Conservation (phyloP, 352 stramenopile species). For the Pythium aquatile region DNA sequence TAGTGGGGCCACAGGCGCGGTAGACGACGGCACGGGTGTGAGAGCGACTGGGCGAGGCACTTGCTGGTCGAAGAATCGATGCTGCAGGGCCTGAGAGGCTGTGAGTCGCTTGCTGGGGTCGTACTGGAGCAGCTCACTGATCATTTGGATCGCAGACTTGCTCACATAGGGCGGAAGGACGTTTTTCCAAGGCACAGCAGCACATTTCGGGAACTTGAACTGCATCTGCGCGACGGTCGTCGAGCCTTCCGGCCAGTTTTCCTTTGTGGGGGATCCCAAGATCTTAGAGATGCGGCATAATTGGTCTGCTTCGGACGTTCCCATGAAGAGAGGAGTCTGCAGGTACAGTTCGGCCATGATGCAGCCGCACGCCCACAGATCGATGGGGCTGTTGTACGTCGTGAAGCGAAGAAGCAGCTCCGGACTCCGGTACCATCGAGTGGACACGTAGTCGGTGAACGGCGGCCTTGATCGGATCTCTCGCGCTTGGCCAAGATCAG, state of each 20-base stretch:
- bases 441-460: slow-evolving; percentile 77
- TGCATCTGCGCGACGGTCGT: slow-evolving; percentile 87
- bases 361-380: slow-evolving; percentile 82
- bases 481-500: slow-evolving; percentile 67
- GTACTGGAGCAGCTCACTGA: slow-evolving; percentile 91
- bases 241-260: slow-evolving; percentile 91
- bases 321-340: slow-evolving; percentile 70
- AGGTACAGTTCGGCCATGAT: slow-evolving; percentile 81
- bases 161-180: slow-evolving; percentile 70
- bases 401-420: slow-evolving; percentile 62
- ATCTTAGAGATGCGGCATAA: slow-evolving; percentile 94
- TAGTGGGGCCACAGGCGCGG: not conserved
- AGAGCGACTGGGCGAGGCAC: slow-evolving; percentile 45
- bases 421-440: slow-evolving; percentile 77
- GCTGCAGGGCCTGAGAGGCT: slow-evolving; percentile 89
- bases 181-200: slow-evolving; percentile 57
- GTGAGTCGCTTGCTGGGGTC: slow-evolving; percentile 88
- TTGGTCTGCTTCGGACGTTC: slow-evolving; percentile 94
- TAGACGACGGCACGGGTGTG: not conserved
- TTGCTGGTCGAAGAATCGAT: slow-evolving; percentile 90
- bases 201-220: slow-evolving; percentile 91
- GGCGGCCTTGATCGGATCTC: slow-evolving; percentile 70
- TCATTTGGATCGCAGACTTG: slow-evolving; percentile 71
- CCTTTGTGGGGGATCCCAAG: slow-evolving; percentile 87
- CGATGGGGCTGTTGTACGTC: slow-evolving; percentile 79